Percentiles rank a stretch among this genome's conserved stretches.
Evolutionary conservation across 2,329 filamentous ascomycete genomes (phyloP).

Genomic region (Metarhizium brunneum): DNA sequence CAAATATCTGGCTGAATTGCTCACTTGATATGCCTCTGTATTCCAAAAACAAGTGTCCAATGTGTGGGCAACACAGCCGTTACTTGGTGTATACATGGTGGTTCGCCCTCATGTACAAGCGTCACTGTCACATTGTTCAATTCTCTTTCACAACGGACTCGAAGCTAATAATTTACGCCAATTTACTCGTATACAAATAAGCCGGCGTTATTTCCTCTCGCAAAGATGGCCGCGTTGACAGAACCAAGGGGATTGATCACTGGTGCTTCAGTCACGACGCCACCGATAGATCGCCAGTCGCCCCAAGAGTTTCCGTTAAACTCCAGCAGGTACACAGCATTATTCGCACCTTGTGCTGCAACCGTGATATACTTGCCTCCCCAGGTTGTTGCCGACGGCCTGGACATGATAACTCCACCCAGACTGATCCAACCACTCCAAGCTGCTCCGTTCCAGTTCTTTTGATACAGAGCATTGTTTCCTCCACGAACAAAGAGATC

Average conservation of each 20-base stretch:
- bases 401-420: background rate
- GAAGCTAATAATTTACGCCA: no score
- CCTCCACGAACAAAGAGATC: background rate
- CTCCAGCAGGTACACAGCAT: background rate
- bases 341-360: background rate
- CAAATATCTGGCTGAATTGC: background rate
- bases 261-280: background rate
- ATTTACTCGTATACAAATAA: background rate
- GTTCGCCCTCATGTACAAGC: no score
- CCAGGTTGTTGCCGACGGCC: background rate
- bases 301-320: background rate
- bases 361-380: background rate
- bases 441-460: background rate
- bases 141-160: no score
- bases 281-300: background rate
- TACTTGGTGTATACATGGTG: no score
- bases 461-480: background rate
- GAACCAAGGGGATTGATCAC: background rate
- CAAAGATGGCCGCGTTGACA: background rate
- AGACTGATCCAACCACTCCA: background rate
- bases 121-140: no score
- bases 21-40: background rate
- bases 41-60: no score
- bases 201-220: background rate
- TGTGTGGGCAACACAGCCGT: no score